Evolutionary conservation across 1,139 yeast genomes (phyloP).

Genomic region (Taiozyma onychis): DNA sequence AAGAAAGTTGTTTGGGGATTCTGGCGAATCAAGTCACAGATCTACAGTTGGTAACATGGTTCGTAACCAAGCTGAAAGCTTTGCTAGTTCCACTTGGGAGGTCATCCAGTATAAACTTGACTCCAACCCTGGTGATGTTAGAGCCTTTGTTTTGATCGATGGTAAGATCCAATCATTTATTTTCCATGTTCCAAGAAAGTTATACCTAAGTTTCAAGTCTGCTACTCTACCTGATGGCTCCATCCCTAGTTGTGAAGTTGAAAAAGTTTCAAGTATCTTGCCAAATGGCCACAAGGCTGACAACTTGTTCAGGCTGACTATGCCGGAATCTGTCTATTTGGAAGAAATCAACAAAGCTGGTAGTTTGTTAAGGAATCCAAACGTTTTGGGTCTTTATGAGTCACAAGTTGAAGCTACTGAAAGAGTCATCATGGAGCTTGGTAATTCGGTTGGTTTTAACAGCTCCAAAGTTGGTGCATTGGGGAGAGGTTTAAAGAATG

Average conservation of each 20-base stretch:
- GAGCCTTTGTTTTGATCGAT: slow-evolving; percentile 65
- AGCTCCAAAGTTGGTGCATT: slow-evolving; percentile 66
- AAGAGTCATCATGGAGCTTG: slow-evolving; percentile 74
- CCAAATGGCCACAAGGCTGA: slow-evolving; percentile 67
- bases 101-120: slow-evolving; percentile 64
- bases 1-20: slow-evolving; percentile 70
- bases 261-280: slow-evolving; percentile 50
- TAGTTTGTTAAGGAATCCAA: slow-evolving; percentile 59
- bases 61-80: slow-evolving; percentile 70
- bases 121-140: slow-evolving; percentile 64
- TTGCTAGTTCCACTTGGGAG: slow-evolving; percentile 80
- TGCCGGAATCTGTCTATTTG: slow-evolving; percentile 60
- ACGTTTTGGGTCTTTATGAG: slow-evolving; percentile 72
- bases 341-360: slow-evolving; percentile 55
- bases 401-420: slow-evolving; percentile 61
- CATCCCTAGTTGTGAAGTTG: slow-evolving; percentile 52
- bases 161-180: slow-evolving; percentile 69
- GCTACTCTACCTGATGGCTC: slow-evolving; percentile 38
- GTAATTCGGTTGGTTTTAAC: slow-evolving; percentile 65
- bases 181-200: slow-evolving; percentile 66
- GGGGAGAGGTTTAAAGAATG: slow-evolving; percentile 83
- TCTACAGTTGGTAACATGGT: slow-evolving; percentile 62
- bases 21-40: slow-evolving; percentile 39
- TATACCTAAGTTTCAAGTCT: slow-evolving; percentile 64
- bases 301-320: slow-evolving; percentile 53